Evolutionary conservation across 495 filamentous ascomycete species (phyloP).

Genomic region (Penicillium paxilli): DNA sequence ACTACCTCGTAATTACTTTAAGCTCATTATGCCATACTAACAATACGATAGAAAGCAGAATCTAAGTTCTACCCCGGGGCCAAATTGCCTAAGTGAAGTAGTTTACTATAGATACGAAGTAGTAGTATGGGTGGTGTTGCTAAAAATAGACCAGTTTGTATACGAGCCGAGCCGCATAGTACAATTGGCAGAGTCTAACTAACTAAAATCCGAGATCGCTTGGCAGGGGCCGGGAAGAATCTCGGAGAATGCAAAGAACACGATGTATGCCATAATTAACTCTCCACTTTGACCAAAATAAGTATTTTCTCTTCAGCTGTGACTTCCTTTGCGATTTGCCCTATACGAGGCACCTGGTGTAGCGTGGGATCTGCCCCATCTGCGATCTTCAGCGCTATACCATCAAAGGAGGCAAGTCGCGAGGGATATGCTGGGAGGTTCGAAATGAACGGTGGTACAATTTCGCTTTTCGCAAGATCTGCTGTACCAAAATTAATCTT

Average conservation of each 20-base stretch:
- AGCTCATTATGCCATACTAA: background rate
- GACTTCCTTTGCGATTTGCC: constrained; percentile 2
- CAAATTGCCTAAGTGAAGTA: constrained; percentile 1
- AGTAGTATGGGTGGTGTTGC: background rate
- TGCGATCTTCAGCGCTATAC: background rate
- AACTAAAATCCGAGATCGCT: constrained; percentile 11
- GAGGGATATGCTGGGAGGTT: background rate
- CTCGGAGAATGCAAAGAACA: background rate
- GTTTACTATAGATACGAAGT: no score
- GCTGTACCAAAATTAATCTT: background rate
- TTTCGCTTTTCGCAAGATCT: background rate
- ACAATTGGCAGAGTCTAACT: constrained; percentile 12
- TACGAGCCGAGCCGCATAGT: constrained; percentile 2
- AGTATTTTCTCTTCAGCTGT: background rate
- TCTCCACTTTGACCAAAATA: no score
- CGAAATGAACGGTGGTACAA: background rate
- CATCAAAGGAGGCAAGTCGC: background rate
- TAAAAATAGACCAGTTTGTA: constrained; percentile 13
- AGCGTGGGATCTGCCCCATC: no score
- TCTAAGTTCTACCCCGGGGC: constrained; percentile 8
- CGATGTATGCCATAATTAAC: no score
- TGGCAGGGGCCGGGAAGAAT: constrained; percentile 2
- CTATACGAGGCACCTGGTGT: background rate
- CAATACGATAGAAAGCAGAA: constrained; percentile 9
- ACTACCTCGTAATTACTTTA: constrained; percentile 8